A percentile compares a stretch with the other conserved stretches of the same genome.
phyloP scores from a whole-genome alignment of 2,329 filamentous ascomycete genomes.

The Chaetomiaceae sp. region DNA sequence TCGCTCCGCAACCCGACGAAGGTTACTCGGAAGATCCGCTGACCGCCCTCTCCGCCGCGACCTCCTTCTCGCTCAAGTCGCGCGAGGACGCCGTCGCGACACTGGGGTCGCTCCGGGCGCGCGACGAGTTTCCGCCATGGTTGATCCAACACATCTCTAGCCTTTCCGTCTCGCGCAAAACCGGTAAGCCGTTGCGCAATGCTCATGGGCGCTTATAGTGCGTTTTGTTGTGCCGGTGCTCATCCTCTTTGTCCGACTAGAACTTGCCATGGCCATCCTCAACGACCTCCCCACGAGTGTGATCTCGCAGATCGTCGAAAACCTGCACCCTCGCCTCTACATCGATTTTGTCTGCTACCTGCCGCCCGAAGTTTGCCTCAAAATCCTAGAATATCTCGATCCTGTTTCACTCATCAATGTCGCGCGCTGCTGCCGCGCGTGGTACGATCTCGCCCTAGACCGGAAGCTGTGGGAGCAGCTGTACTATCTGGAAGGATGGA shows the following conservation, averaged over 20 bases:
- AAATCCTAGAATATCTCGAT: conserved; percentile 82
- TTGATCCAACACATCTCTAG: conserved; percentile 45
- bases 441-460: conserved; percentile 78
- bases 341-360: conserved; percentile 86
- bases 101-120: conserved; percentile 35
- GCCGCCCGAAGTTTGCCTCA: conserved; percentile 84
- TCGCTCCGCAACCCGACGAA: conserved; percentile 61
- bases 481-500: conserved; percentile 85
- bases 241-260: conserved; percentile 39
- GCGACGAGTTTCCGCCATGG: conserved; percentile 45
- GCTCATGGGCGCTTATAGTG: too few relatives aligned
- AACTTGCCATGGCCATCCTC: conserved; percentile 74
- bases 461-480: conserved; percentile 79
- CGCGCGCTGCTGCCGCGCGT: conserved; percentile 71
- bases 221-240: not conserved
- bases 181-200: conserved; percentile 36
- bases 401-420: conserved; percentile 74
- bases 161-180: conserved; percentile 46
- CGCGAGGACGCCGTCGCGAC: conserved; percentile 24
- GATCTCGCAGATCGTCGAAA: conserved; percentile 74
- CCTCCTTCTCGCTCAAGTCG: conserved; percentile 27
- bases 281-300: conserved; percentile 73
- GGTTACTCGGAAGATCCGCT: conserved; percentile 78
- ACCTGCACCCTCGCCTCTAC: conserved; percentile 76
- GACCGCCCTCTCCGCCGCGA: conserved; percentile 35